Conservation (phyloP, 2,329 filamentous ascomycete species). For the Lasiodiplodia hormozganensis region DNA sequence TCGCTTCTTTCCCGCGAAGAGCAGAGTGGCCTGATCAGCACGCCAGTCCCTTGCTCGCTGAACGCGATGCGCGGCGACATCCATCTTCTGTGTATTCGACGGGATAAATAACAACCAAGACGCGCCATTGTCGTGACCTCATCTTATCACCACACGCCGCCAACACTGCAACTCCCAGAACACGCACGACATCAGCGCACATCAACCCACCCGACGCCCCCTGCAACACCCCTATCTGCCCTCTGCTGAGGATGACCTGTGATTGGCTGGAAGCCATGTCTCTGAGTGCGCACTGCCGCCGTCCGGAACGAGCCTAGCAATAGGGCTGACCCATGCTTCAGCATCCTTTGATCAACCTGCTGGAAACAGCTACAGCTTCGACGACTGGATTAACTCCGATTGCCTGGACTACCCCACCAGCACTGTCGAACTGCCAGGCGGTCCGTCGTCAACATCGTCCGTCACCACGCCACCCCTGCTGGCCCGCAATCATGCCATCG, state of each 20-base stretch:
- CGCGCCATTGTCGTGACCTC: slow-evolving; percentile 28
- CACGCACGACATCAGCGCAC: slow-evolving; percentile 24
- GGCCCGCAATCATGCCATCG: slow-evolving; percentile 28
- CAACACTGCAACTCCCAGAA: slow-evolving; percentile 8
- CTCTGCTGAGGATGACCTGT: slow-evolving; percentile 20
- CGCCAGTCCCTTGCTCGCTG: slow-evolving; percentile 12
- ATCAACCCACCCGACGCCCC: slow-evolving; percentile 14
- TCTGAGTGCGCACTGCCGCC: slow-evolving; percentile 27
- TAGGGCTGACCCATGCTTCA: slow-evolving; percentile 27
- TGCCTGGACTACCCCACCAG: slow-evolving; percentile 39
- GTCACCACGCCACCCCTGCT: slow-evolving; percentile 31
- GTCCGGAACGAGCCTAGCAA: slow-evolving; percentile 15
- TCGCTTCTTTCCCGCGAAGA: slow-evolving; percentile 2
- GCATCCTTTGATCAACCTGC: slow-evolving; percentile 28
- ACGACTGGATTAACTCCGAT: slow-evolving; percentile 40
- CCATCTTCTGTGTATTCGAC: background rate
- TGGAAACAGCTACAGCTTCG: slow-evolving; percentile 32
- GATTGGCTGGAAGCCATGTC: slow-evolving; percentile 30
- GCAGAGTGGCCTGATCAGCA: slow-evolving; percentile 30
- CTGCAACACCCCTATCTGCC: background rate
- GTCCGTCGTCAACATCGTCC: slow-evolving; percentile 21
- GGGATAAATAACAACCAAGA: slow-evolving; percentile 28
- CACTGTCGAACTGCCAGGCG: slow-evolving; percentile 35
- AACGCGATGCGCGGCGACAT: slow-evolving; percentile 7
- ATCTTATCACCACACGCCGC: slow-evolving; percentile 24